Conservation (phyloP, 2,329 filamentous ascomycete genomes). For the Diaporthe sp. region DNA sequence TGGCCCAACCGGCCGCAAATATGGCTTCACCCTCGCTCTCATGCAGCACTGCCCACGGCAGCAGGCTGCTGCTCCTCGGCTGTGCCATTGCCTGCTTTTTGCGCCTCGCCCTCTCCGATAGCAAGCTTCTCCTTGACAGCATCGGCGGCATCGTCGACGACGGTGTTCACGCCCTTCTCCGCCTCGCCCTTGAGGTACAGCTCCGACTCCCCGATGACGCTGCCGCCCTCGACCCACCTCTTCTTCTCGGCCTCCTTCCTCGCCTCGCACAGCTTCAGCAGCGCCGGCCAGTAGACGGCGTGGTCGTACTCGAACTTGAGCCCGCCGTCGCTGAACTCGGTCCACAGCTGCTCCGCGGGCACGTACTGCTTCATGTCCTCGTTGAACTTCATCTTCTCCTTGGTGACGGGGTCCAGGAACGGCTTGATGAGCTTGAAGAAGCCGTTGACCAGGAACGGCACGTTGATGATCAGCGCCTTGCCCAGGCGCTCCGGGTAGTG, state of each 20-base stretch:
- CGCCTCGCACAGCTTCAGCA: constrained; percentile 79
- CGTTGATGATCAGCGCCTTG: constrained; percentile 85
- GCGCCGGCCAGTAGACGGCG: constrained; percentile 86
- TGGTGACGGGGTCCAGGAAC: constrained; percentile 95
- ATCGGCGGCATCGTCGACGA: constrained; percentile 33
- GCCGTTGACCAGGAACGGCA: constrained; percentile 90
- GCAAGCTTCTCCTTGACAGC: constrained; percentile 37
- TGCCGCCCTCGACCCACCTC: constrained; percentile 86
- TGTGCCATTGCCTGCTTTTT: constrained; percentile 4
- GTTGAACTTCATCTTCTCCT: constrained; percentile 97
- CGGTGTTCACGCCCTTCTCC: constrained; percentile 29
- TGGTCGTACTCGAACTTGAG: constrained; percentile 95
- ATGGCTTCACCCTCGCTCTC: not conserved
- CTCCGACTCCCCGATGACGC: constrained; percentile 88
- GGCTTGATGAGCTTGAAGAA: constrained; percentile 98
- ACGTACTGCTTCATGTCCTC: constrained; percentile 89
- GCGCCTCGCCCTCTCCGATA: constrained; percentile 25
- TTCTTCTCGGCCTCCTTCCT: constrained; percentile 73
- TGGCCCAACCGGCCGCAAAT: not conserved
- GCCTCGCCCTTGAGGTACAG: constrained; percentile 80
- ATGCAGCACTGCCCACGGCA: constrained; percentile 18
- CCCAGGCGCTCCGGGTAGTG: constrained; percentile 96
- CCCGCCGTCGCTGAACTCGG: constrained; percentile 76
- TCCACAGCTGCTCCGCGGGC: constrained; percentile 85
- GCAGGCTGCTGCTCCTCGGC: constrained; percentile 18